phyloP scores from a whole-genome alignment of 495 filamentous ascomycete genomes.

The Penicillium chermesinum region DNA sequence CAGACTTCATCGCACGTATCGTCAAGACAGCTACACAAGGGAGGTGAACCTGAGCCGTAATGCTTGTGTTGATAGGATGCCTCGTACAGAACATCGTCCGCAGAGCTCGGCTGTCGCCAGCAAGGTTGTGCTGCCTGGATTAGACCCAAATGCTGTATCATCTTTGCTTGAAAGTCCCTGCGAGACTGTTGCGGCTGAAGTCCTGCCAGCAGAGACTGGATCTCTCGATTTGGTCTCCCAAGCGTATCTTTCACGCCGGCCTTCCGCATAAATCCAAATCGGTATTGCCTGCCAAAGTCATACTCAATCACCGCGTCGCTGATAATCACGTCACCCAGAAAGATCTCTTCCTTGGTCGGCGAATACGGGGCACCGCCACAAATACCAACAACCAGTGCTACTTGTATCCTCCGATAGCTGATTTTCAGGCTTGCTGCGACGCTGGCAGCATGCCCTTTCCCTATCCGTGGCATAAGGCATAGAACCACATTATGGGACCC shows the following conservation, averaged over 20 bases:
- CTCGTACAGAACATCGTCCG: no score
- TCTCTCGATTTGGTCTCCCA: no score
- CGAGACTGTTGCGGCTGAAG: no score
- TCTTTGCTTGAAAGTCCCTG: no score
- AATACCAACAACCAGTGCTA: slow-evolving; percentile 26
- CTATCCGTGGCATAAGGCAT: slow-evolving; percentile 27
- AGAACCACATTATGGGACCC: slow-evolving; percentile 35
- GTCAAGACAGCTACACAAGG: no score
- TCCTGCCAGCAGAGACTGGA: no score
- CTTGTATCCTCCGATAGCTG: slow-evolving; percentile 24
- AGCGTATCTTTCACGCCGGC: slow-evolving; percentile 23
- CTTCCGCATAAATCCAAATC: slow-evolving; percentile 23
- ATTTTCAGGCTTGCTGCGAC: slow-evolving; percentile 21
- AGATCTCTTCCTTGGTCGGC: slow-evolving; percentile 12
- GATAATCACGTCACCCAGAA: slow-evolving; percentile 45
- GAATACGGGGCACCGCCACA: slow-evolving; percentile 24
- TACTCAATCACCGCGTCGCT: slow-evolving; percentile 36
- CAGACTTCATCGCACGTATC: no score
- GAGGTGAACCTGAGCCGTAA: no score
- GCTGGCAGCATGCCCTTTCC: slow-evolving; percentile 26
- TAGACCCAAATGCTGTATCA: no score
- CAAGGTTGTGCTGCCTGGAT: no score
- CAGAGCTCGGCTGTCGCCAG: no score
- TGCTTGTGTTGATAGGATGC: no score
- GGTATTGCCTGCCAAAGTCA: slow-evolving; percentile 31